Conservation (phyloP, 768 basidiomycete species). For the Trametes elegans region DNA sequence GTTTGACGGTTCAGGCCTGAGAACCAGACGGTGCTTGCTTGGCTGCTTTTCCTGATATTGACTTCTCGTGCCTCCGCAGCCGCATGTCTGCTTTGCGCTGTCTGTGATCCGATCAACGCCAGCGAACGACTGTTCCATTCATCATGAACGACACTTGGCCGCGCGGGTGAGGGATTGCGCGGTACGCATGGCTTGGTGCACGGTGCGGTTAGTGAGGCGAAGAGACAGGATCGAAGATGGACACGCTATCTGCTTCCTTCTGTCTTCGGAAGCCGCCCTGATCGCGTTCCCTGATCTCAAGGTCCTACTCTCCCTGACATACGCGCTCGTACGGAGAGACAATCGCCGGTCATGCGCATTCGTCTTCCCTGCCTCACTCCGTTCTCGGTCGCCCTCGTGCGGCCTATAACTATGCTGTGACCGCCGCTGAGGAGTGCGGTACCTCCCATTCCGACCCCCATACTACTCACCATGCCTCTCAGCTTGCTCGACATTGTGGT, state of each 20-base stretch:
- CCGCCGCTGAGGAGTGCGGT: not conserved
- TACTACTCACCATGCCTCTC: slow-evolving; percentile 2
- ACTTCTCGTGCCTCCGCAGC: too few species aligned
- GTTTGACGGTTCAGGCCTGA: too few species aligned
- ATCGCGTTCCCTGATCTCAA: slow-evolving; percentile 7
- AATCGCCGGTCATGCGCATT: slow-evolving; percentile 2
- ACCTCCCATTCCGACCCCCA: not conserved
- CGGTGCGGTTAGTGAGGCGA: not conserved
- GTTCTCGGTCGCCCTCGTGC: slow-evolving; percentile 5
- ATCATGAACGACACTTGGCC: too few species aligned
- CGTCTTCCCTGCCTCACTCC: not conserved
- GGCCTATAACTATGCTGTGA: slow-evolving; percentile 2
- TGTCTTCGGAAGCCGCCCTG: slow-evolving; percentile 4
- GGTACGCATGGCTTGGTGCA: too few species aligned
- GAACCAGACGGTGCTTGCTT: too few species aligned
- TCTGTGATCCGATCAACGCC: too few species aligned
- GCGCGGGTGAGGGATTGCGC: too few species aligned
- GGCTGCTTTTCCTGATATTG: too few species aligned
- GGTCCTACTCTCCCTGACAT: not conserved
- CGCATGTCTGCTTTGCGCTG: too few species aligned
- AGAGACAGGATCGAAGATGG: slow-evolving; percentile 5
- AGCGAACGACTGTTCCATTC: too few species aligned
- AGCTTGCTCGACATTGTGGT: slow-evolving; percentile 13
- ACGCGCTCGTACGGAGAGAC: slow-evolving; percentile 3
- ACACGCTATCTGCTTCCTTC: not conserved